phyloP scores from a whole-genome alignment of 257 asterid genomes.

The Datura wrightii region DNA sequence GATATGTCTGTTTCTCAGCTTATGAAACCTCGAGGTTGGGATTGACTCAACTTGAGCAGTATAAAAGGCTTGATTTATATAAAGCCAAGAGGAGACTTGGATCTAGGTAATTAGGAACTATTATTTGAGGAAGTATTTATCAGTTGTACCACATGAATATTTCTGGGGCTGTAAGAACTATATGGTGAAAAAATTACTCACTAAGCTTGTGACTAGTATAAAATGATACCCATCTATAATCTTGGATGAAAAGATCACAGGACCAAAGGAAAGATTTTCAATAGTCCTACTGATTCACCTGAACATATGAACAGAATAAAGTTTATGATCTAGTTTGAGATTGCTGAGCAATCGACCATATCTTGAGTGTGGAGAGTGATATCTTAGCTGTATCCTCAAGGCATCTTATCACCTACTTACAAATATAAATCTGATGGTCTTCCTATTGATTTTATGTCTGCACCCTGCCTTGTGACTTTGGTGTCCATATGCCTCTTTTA shows the following conservation, averaged over 20 bases:
- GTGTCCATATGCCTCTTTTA: not conserved
- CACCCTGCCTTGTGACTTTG: not conserved
- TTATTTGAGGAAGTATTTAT: not conserved
- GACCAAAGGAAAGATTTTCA: not conserved
- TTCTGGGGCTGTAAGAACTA: not conserved
- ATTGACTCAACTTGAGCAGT: not conserved
- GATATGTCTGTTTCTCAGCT: not conserved
- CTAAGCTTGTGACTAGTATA: not conserved
- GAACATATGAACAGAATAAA: not conserved
- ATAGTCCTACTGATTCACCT: not conserved
- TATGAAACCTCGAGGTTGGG: not conserved
- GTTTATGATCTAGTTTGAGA: not conserved
- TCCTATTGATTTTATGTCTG: not conserved
- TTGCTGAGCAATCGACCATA: not conserved
- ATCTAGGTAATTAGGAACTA: slow-evolving; percentile 1
- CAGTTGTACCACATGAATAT: not conserved
- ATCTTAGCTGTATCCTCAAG: not conserved
- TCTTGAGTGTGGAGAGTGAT: not conserved
- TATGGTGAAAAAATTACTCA: not conserved
- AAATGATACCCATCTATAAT: not conserved
- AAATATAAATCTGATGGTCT: not conserved
- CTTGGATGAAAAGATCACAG: not conserved
- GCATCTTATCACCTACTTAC: not conserved
- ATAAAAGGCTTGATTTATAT: not conserved
- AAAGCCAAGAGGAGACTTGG: slow-evolving; percentile 11